Evolutionary conservation across 2,329 filamentous ascomycete genomes (phyloP).

Genomic region (Taxawa tesnikishii): DNA sequence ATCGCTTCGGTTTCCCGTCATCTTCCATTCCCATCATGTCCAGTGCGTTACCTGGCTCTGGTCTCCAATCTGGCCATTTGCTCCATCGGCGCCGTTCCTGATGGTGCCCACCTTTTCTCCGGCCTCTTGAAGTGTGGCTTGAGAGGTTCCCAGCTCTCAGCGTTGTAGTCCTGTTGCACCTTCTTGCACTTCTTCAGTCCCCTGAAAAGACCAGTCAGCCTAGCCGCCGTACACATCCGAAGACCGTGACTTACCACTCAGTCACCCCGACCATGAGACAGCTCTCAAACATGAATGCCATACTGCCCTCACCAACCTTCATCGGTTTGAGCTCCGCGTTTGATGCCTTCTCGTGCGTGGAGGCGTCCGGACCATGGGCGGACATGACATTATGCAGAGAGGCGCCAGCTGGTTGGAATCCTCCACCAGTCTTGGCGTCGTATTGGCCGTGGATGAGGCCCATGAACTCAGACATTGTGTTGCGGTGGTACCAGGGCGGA

Average conservation of each 20-base stretch:
- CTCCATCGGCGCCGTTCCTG: conserved; percentile 10
- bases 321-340: conserved; percentile 41
- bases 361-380: conserved; percentile 43
- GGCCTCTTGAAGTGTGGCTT: conserved; percentile 31
- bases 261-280: conserved; percentile 60
- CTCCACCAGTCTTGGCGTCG: conserved; percentile 44
- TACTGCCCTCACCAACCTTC: conserved; percentile 48
- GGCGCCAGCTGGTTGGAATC: conserved; percentile 48
- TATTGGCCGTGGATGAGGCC: conserved; percentile 47
- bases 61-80: conserved; percentile 13
- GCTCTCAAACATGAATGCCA: conserved; percentile 60
- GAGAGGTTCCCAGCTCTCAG: conserved; percentile 62
- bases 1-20: too few relatives aligned
- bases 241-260: too few relatives aligned
- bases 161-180: conserved; percentile 61
- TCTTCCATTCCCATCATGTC: too few relatives aligned
- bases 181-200: conserved; percentile 58
- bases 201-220: too few relatives aligned
- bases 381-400: conserved; percentile 36
- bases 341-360: conserved; percentile 44
- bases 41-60: conserved; percentile 16
- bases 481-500: conserved; percentile 61
- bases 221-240: too few relatives aligned
- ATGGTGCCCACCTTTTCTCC: conserved; percentile 10
- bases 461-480: conserved; percentile 57